Evolutionary conservation across 768 basidiomycete genomes (phyloP).

Genomic region (Boletus subcaerulescens): DNA sequence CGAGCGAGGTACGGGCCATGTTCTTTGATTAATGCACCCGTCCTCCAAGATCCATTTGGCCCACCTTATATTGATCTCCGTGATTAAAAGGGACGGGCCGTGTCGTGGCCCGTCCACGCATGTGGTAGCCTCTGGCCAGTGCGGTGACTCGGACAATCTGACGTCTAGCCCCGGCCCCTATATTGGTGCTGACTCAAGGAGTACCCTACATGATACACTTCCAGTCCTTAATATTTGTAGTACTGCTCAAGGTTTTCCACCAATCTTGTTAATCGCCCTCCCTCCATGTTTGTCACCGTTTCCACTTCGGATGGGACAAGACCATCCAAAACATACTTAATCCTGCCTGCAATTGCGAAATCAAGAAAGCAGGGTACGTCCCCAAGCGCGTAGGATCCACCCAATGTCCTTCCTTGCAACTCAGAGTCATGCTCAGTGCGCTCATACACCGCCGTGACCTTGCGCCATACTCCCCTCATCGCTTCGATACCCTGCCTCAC

Average conservation of each 20-base stretch:
- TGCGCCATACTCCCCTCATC: slow-evolving; percentile 30
- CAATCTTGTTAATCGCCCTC: slow-evolving; percentile 11
- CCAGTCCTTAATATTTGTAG: slow-evolving; percentile 1
- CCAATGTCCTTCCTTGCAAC: background rate
- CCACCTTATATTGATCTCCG: too few species aligned
- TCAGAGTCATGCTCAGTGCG: background rate
- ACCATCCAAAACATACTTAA: slow-evolving; percentile 9
- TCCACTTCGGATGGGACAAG: slow-evolving; percentile 12
- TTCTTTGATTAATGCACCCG: too few species aligned
- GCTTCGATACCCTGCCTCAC: slow-evolving; percentile 6
- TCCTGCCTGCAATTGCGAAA: slow-evolving; percentile 18
- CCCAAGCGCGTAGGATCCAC: slow-evolving; percentile 11
- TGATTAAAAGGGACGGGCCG: too few species aligned
- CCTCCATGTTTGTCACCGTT: slow-evolving; percentile 4
- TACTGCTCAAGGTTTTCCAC: slow-evolving; percentile 19
- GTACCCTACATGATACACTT: too few species aligned
- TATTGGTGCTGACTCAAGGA: too few species aligned
- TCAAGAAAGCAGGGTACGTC: slow-evolving; percentile 20
- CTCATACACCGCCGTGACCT: slow-evolving; percentile 11
- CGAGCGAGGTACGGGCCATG: too few species aligned
- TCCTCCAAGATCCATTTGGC: too few species aligned
- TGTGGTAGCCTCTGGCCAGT: too few species aligned
- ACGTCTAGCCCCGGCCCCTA: too few species aligned
- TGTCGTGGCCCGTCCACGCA: too few species aligned
- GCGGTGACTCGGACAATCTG: too few species aligned